These are phyloP conservation scores for Nidula microcarpa DNA, from an alignment of 768 basidiomycete species.

Conservation along the genomic window DNA sequence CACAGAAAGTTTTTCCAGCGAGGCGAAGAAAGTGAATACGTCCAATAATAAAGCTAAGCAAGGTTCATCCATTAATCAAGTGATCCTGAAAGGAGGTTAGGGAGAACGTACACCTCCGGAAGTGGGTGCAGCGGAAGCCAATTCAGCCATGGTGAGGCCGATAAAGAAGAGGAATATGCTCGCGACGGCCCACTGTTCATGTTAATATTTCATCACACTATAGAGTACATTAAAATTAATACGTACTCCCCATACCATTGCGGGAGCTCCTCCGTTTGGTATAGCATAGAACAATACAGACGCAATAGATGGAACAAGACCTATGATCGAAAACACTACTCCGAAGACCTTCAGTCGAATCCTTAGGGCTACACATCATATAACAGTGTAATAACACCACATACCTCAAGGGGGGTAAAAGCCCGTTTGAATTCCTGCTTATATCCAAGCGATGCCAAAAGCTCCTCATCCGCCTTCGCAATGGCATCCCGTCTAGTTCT, in stretches of 20 bases:
- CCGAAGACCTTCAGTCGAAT: conserved; percentile 53
- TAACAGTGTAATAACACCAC: conserved; percentile 1
- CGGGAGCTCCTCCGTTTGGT: conserved; percentile 65
- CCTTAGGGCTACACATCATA: neutral
- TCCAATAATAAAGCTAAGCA: conserved; percentile 50
- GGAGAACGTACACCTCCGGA: conserved; percentile 54
- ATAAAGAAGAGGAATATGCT: conserved; percentile 61
- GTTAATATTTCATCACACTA: conserved; percentile 6
- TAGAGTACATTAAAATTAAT: neutral
- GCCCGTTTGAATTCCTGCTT: conserved; percentile 54
- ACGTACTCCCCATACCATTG: conserved; percentile 73
- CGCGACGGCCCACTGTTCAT: conserved; percentile 57
- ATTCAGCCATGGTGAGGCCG: conserved; percentile 66
- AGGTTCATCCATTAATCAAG: too few species aligned
- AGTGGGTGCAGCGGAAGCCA: conserved; percentile 69
- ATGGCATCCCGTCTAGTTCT: neutral
- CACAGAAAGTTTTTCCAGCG: conserved; percentile 41
- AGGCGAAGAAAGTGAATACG: conserved; percentile 37
- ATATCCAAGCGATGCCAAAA: conserved; percentile 36
- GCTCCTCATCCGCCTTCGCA: conserved; percentile 27
- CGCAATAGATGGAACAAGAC: conserved; percentile 61
- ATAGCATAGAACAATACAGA: conserved; percentile 53
- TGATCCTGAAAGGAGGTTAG: too few species aligned
- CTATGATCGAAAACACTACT: conserved; percentile 68
- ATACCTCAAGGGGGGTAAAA: conserved; percentile 47